Evolutionary conservation across 352 stramenopile species (phyloP).

Genomic region (Phytophthora foliorum): DNA sequence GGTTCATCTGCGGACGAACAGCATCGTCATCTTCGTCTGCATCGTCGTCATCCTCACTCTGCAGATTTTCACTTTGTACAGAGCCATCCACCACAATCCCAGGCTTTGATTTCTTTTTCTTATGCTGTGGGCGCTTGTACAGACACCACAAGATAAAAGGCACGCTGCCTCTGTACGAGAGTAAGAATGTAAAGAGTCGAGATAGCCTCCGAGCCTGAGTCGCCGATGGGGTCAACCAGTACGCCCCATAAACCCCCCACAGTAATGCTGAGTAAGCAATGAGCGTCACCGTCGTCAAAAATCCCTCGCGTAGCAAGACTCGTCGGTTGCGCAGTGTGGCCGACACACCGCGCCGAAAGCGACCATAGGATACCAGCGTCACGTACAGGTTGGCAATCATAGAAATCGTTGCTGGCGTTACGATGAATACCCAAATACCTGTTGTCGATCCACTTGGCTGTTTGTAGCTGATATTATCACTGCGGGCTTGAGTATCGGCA

Average conservation of each 20-base stretch:
- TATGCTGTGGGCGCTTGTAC: conserved; percentile 54
- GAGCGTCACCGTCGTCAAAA: conserved; percentile 75
- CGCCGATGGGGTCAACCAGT: conserved; percentile 57
- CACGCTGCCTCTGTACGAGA: conserved; percentile 78
- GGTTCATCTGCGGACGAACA: conserved; percentile 80
- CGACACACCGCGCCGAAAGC: conserved; percentile 69
- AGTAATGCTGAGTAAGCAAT: conserved; percentile 75
- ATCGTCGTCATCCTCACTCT: conserved; percentile 36
- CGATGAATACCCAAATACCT: conserved; percentile 80
- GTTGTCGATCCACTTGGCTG: conserved; percentile 35
- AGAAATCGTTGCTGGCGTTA: conserved; percentile 57
- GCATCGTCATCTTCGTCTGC: conserved; percentile 63
- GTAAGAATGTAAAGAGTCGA: conserved; percentile 70
- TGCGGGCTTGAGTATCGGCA: conserved; percentile 37
- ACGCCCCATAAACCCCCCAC: conserved; percentile 73
- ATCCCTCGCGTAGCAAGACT: conserved; percentile 72
- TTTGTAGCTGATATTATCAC: conserved; percentile 45
- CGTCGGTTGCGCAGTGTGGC: conserved; percentile 67
- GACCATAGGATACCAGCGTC: conserved; percentile 65
- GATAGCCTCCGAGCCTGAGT: conserved; percentile 51
- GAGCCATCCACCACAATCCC: conserved; percentile 34
- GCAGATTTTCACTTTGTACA: neutral
- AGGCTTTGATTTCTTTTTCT: conserved; percentile 28
- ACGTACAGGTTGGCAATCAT: conserved; percentile 77
- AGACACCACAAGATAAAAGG: conserved; percentile 80